Evolutionary conservation across 164 flowering plant species (phyloP), one percentile per base, ranked within the genome.

Genomic region (Warburgia ugandensis): DNA sequence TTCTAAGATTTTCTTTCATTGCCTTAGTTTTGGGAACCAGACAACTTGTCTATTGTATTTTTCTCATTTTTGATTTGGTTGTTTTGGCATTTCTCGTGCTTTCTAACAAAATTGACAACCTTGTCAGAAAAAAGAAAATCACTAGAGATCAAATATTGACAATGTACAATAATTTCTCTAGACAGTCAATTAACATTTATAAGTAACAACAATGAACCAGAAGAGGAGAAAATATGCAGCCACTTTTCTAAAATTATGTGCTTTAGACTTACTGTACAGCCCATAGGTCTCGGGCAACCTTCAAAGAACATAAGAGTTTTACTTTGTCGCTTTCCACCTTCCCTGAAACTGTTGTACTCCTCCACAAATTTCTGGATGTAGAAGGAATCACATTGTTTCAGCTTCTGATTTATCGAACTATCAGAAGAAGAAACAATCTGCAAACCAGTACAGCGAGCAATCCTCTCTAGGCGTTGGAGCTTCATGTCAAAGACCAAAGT

Each of bases 191-290:
- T n/a, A n/a, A n/a, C n/a, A n/a, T n/a, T n/a, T n/a, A n/a, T n/a
- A n/a, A n/a, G n/a, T n/a, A n/a, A n/a, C 17, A 37, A 16, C 41
- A 37, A 3, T 7, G 16, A 11, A 36, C 39, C 39, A 36, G 17
- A 37, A 3, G n/a, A n/a, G n/a, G n/a, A n/a, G n/a, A n/a, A n/a
- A n/a, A n/a, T n/a, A n/a, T n/a, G n/a, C n/a, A n/a, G n/a, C n/a
- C n/a, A n/a, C n/a, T n/a, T n/a, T n/a, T n/a, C n/a, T n/a, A n/a
- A n/a, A n/a, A n/a, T n/a, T n/a, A n/a, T n/a, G n/a, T n/a, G n/a
- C n/a, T n/a, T n/a, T n/a, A n/a, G n/a, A n/a, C 96, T 69, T 45
- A 94, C 99, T 62, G 99, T 89, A 52, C 95, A 89, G 60, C 94
- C 94, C 40, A 77, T 61, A 50, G 77, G 87, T 50, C 75, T 73